These are phyloP conservation scores for Nakazawaea ishiwadae DNA, from an alignment of 805 yeast species.

Conservation along the genomic window DNA sequence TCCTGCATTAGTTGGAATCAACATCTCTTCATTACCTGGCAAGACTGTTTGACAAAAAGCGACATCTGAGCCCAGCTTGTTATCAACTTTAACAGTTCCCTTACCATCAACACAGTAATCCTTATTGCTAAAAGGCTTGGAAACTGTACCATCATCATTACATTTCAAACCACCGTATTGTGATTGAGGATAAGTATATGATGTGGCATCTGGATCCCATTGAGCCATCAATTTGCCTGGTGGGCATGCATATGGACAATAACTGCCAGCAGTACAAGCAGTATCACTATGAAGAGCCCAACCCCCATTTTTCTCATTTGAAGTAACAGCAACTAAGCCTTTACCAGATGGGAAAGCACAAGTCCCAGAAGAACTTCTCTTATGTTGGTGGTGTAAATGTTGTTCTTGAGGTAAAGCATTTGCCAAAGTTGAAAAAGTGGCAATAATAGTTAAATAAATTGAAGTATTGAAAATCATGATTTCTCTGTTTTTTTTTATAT, in stretches of 20 bases:
- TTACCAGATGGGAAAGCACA: constrained; percentile 66
- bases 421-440: not conserved
- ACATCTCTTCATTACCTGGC: constrained; percentile 94
- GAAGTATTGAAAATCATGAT: constrained; percentile 2
- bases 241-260: constrained; percentile 90
- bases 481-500: no score
- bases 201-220: constrained; percentile 77
- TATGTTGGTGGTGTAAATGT: constrained; percentile 14
- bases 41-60: constrained; percentile 91
- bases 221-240: constrained; percentile 86
- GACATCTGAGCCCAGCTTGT: constrained; percentile 52
- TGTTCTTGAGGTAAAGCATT: not conserved
- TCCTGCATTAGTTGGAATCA: constrained; percentile 75
- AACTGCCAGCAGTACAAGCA: constrained; percentile 66
- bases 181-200: constrained; percentile 72
- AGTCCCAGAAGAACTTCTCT: constrained; percentile 30
- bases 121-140: constrained; percentile 52
- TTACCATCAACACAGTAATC: constrained; percentile 74
- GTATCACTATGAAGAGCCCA: constrained; percentile 86
- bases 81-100: constrained; percentile 58
- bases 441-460: constrained; percentile 1
- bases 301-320: constrained; percentile 58
- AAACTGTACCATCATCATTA: constrained; percentile 61
- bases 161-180: constrained; percentile 83
- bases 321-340: constrained; percentile 69